Percentiles rank a stretch among this genome's conserved stretches.
Conservation (phyloP, 2,329 filamentous ascomycete species). For the Aspergillus novoparasiticus region DNA sequence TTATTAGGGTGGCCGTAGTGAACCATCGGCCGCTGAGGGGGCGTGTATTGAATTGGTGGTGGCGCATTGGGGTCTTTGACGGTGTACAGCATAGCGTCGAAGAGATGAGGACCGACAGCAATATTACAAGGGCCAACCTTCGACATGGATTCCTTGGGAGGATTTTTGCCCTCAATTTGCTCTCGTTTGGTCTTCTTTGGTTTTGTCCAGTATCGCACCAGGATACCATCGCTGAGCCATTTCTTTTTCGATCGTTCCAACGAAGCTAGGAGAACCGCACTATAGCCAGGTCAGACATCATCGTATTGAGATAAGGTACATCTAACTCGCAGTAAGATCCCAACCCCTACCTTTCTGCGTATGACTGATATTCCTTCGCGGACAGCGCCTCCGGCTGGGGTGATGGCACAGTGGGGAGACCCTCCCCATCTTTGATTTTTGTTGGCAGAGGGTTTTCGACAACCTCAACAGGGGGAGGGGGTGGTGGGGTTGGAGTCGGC, state of each 20-base stretch:
- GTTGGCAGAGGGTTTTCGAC: constrained; percentile 51
- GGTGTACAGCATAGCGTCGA: constrained; percentile 60
- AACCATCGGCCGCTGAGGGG: constrained; percentile 44
- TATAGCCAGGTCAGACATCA: constrained; percentile 30
- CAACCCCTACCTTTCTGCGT: constrained; percentile 54
- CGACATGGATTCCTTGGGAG: constrained; percentile 55
- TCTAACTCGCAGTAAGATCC: background rate
- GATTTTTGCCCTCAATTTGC: constrained; percentile 49
- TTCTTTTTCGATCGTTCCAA: constrained; percentile 61
- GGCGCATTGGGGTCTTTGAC: constrained; percentile 53
- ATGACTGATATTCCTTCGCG: constrained; percentile 59
- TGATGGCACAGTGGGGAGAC: constrained; percentile 56
- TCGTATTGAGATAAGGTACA: background rate
- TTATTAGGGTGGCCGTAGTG: constrained; percentile 45
- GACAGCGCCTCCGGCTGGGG: constrained; percentile 54
- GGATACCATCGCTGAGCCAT: constrained; percentile 58
- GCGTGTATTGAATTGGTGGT: constrained; percentile 41
- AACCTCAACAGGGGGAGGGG: constrained; percentile 32
- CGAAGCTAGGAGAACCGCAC: constrained; percentile 60
- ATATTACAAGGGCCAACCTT: constrained; percentile 61
- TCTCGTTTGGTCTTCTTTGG: constrained; percentile 58
- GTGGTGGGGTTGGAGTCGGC: constrained; percentile 27
- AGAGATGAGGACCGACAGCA: constrained; percentile 65
- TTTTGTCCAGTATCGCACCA: constrained; percentile 61
- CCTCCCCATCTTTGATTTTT: constrained; percentile 55